Percentiles rank a stretch among this genome's conserved stretches.
Conservation (phyloP, 2,329 filamentous ascomycete species). For the Plectosphaerella sp. region DNA sequence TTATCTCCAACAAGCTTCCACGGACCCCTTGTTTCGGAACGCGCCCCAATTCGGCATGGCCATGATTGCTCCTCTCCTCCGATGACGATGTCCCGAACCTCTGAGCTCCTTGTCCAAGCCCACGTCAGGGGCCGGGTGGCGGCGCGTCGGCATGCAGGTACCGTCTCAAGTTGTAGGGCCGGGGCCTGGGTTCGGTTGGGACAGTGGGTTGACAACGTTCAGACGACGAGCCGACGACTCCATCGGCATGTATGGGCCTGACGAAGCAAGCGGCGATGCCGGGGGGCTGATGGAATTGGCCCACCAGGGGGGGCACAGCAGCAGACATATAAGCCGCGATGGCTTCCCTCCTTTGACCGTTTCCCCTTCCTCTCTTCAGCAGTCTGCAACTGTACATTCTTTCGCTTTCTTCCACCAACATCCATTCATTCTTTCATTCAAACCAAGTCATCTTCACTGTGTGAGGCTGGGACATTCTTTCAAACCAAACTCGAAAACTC, state of each 20-base stretch:
- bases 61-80: background rate
- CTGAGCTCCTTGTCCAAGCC: background rate
- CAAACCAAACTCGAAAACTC: background rate
- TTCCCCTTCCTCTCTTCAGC: background rate
- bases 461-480: constrained; percentile 4
- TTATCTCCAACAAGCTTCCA: background rate
- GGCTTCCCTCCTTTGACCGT: background rate
- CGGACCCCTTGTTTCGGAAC: background rate
- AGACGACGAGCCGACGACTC: background rate
- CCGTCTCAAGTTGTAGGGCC: background rate
- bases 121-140: too few species aligned
- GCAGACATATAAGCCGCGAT: background rate
- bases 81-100: background rate
- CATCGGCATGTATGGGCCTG: too few species aligned
- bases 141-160: too few species aligned
- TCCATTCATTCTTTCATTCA: constrained; percentile 4
- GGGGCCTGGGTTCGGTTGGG: too few species aligned
- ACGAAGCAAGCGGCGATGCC: too few species aligned
- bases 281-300: too few species aligned
- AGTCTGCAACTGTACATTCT: constrained; percentile 3
- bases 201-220: background rate
- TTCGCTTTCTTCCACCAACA: background rate
- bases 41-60: background rate
- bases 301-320: too few species aligned
- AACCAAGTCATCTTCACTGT: constrained; percentile 2